Conservation (phyloP, 176 grass and related monocot genomes). For the Hordeum vulgare region DNA sequence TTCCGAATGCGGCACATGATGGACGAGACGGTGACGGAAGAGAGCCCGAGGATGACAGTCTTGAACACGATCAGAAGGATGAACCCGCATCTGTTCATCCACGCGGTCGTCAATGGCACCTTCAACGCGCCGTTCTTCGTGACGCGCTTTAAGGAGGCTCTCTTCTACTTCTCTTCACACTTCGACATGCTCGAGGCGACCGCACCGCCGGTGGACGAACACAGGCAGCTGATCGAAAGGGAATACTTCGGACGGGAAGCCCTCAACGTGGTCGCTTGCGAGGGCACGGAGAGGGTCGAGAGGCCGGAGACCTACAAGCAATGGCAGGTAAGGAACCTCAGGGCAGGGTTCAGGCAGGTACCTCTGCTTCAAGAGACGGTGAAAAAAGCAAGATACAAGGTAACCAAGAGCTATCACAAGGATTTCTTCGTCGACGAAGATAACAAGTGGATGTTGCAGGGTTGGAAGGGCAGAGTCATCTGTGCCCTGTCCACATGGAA, state of each 20-base stretch:
- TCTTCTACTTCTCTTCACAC: slow-evolving; percentile 31
- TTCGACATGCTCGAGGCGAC: slow-evolving; percentile 42
- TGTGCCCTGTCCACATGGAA: slow-evolving; percentile 35
- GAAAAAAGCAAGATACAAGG: slow-evolving; percentile 38
- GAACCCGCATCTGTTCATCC: slow-evolving; percentile 32
- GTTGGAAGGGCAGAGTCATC: slow-evolving; percentile 45
- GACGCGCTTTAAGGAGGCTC: slow-evolving; percentile 40
- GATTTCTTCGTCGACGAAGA: slow-evolving; percentile 49
- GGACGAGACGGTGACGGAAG: slow-evolving; percentile 29
- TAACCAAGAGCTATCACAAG: slow-evolving; percentile 28
- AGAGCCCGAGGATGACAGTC: slow-evolving; percentile 39
- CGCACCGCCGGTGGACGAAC: not conserved
- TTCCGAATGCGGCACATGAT: slow-evolving; percentile 38
- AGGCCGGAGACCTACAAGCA: slow-evolving; percentile 47
- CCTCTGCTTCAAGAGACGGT: slow-evolving; percentile 20
- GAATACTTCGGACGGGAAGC: slow-evolving; percentile 30
- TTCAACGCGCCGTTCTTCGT: slow-evolving; percentile 44
- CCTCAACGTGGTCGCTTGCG: slow-evolving; percentile 42
- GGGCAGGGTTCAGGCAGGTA: slow-evolving; percentile 33
- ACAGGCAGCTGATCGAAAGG: slow-evolving; percentile 24
- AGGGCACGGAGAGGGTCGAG: slow-evolving; percentile 38
- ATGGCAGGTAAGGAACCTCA: slow-evolving; percentile 42
- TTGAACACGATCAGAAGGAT: slow-evolving; percentile 37
- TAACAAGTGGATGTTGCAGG: slow-evolving; percentile 42
- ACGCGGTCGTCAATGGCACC: slow-evolving; percentile 35